phyloP scores from a whole-genome alignment of 441 rosid species.

The Populus tomentosa region DNA sequence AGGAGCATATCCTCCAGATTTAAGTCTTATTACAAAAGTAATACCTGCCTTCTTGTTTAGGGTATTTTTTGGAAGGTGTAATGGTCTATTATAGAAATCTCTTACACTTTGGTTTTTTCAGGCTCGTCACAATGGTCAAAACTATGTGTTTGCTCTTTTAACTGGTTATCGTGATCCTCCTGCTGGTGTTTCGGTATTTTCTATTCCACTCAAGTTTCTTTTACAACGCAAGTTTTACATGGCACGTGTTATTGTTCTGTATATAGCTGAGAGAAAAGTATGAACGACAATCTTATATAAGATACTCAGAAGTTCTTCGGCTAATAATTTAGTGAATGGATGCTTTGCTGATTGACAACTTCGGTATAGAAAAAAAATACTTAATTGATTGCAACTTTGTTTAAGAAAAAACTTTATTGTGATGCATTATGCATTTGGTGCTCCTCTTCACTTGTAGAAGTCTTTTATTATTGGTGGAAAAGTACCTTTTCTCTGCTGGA shows the following conservation, averaged over 20 bases:
- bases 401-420: neutral
- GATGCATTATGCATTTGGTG: neutral
- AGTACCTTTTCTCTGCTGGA: neutral
- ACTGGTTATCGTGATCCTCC: slow-evolving; percentile 99
- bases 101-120: slow-evolving; percentile 28
- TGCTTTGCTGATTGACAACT: neutral
- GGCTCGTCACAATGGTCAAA: slow-evolving; percentile 99
- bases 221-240: neutral
- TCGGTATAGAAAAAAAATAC: neutral
- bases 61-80: slow-evolving; percentile 1
- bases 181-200: slow-evolving; percentile 84
- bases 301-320: neutral
- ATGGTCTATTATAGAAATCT: slow-evolving; percentile 6
- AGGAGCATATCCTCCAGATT: slow-evolving; percentile 99
- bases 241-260: neutral
- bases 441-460: neutral
- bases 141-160: slow-evolving; percentile 92
- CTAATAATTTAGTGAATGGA: neutral
- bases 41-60: slow-evolving; percentile 12
- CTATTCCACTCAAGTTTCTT: slow-evolving; percentile 12
- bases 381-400: neutral
- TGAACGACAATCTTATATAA: neutral
- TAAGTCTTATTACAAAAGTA: slow-evolving; percentile 97
- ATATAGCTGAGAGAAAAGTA: neutral
- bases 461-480: neutral